Conservation (phyloP, 305 asterid genomes). For the Ilex paraguariensis region DNA sequence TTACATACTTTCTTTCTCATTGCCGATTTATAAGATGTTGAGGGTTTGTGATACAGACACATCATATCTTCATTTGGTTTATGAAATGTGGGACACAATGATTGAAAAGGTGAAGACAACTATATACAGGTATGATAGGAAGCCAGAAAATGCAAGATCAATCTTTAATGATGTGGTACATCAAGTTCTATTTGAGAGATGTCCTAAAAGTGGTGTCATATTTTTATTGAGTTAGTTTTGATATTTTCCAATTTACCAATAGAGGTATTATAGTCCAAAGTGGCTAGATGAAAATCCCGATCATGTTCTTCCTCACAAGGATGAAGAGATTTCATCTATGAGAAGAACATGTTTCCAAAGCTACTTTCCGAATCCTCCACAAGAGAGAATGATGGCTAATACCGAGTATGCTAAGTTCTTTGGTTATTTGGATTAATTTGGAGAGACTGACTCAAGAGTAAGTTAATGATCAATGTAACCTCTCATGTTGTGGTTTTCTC, state of each 20-base stretch:
- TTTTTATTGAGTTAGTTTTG: neutral
- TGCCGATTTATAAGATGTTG: constrained; percentile 12
- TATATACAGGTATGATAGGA: constrained; percentile 1
- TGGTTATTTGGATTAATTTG: too few relatives aligned
- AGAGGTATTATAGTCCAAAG: too few relatives aligned
- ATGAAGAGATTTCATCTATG: too few relatives aligned
- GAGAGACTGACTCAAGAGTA: neutral
- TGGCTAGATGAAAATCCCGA: neutral
- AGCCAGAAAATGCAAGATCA: neutral
- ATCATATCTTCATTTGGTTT: constrained; percentile 8
- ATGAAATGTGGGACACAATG: constrained; percentile 12
- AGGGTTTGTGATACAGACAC: constrained; percentile 6
- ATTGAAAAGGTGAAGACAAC: constrained; percentile 1
- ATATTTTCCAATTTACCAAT: neutral
- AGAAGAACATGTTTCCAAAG: too few relatives aligned
- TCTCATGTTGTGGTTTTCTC: neutral
- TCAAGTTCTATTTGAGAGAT: constrained; percentile 1
- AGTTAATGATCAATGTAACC: neutral
- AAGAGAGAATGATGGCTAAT: neutral
- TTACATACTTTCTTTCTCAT: neutral
- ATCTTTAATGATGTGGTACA: constrained; percentile 3
- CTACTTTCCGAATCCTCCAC: neutral
- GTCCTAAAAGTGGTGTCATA: neutral
- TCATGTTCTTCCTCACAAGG: neutral
- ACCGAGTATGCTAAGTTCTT: too few relatives aligned